A percentile compares a stretch with the other conserved stretches of the same genome.
Conservation (phyloP, 768 basidiomycete species). For the Serpula lacrymans region DNA sequence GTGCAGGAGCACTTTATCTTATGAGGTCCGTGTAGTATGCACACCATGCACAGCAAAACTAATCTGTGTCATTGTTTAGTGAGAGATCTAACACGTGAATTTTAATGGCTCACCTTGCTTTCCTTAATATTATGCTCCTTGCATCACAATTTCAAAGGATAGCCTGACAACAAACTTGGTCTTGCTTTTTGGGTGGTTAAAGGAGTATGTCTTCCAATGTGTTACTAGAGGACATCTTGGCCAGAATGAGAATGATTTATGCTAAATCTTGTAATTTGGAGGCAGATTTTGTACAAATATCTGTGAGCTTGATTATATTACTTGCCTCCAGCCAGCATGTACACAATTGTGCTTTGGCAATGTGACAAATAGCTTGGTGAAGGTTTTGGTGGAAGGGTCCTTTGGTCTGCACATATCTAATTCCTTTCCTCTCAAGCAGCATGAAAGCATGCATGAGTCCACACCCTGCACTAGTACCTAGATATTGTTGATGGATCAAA, state of each 20-base stretch:
- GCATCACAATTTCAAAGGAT: constrained; percentile 34
- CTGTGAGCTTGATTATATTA: constrained; percentile 15
- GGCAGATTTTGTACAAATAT: constrained; percentile 23
- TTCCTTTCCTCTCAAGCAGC: constrained; percentile 25
- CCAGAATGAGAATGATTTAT: constrained; percentile 19
- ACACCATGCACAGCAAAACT: too few species aligned
- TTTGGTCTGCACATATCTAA: constrained; percentile 17
- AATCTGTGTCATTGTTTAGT: too few species aligned
- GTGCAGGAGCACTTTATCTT: too few species aligned
- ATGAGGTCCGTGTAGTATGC: too few species aligned
- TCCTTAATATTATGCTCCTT: too few species aligned
- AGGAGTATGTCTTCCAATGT: constrained; percentile 20
- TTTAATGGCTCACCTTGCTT: too few species aligned
- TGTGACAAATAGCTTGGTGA: constrained; percentile 31
- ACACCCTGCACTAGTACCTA: too few species aligned
- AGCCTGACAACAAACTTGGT: constrained; percentile 21
- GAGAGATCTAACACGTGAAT: too few species aligned
- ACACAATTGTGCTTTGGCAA: constrained; percentile 34
- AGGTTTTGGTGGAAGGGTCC: constrained; percentile 34
- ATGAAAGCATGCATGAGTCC: constrained; percentile 30
- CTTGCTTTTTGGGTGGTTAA: too few species aligned
- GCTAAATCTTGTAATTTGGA: constrained; percentile 24
- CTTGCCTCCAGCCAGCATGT: constrained; percentile 27
- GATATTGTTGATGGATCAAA: constrained; percentile 37
- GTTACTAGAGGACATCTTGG: constrained; percentile 26